Evolutionary conservation across 2,329 filamentous ascomycete genomes (phyloP).

Genomic region (Venturia carpophila): DNA sequence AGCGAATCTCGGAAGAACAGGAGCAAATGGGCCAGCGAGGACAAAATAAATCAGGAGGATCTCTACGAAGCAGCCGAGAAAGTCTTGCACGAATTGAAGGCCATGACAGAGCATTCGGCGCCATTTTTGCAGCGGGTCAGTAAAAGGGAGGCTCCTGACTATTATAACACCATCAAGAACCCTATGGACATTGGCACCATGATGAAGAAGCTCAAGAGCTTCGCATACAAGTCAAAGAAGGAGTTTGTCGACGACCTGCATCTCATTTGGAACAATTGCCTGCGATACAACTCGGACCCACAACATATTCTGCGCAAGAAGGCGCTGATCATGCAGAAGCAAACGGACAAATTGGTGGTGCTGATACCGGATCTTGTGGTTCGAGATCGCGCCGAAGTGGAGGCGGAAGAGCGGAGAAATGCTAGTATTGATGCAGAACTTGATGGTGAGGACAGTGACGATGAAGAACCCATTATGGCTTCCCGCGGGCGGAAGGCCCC

Average conservation of each 20-base stretch:
- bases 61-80: constrained; percentile 95
- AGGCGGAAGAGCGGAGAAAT: constrained; percentile 63
- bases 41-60: constrained; percentile 95
- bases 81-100: constrained; percentile 92
- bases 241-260: constrained; percentile 93
- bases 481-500: constrained; percentile 85
- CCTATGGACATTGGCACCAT: constrained; percentile 97
- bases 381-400: constrained; percentile 84
- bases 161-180: constrained; percentile 87
- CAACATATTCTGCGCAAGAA: constrained; percentile 83
- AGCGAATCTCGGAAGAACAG: constrained; percentile 96
- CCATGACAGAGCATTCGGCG: constrained; percentile 94
- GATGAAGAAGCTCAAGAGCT: constrained; percentile 88
- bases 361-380: constrained; percentile 90
- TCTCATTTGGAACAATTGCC: constrained; percentile 93
- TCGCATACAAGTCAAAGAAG: constrained; percentile 58
- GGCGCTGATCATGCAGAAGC: constrained; percentile 92
- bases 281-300: constrained; percentile 89
- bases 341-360: constrained; percentile 92
- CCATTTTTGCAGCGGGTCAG: constrained; percentile 91
- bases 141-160: constrained; percentile 94
- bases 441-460: constrained; percentile 86
- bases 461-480: constrained; percentile 91
- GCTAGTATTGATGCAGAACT: constrained; percentile 75
- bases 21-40: constrained; percentile 98